Evolutionary conservation across 768 basidiomycete species (phyloP), one percentile per base, ranked within the genome.

Genomic region (Macrolepiota dolichaula): DNA sequence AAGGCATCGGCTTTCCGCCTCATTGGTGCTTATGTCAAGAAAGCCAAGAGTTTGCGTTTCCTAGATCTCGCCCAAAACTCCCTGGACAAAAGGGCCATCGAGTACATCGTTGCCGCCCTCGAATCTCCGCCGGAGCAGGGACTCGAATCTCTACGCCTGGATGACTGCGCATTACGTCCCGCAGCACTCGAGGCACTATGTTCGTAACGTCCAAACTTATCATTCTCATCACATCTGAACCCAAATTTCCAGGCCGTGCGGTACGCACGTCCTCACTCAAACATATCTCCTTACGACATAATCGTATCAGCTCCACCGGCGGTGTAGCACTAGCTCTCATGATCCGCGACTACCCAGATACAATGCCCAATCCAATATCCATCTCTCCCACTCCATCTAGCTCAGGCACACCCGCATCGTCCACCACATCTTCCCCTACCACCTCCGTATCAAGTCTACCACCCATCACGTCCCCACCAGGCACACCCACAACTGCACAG

Each of bases 291-390:
- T 75, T 99, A 24, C 85, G 96, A 15, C 84, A 92, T 50, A 98
- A 99, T 73, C 85, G 85, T 46, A 97, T 98, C 67, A 85, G 81
- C 36, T 82, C 87, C 0, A 83, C 90, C 0, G 94, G 95, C 36
- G 94, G 91, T 7, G 94, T 98, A 4, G 91, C 94, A 0, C 80
- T 98, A 12, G 95, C 96, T 0, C 81, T 97, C 55, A 96, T 99
- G 93, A 95, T 98, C 64, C 85, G 92, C 55, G 96, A 99, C 72
- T 98, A 98, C 69, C 92, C 94, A 3, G 94, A 97, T 65, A 80
- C 88, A 46, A 82, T 87, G 7, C 77, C 81, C 29, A 69, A 68
- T 19, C 38, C 27, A 19, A 44, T 49, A 7, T 68, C 74, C 6
- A 54, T 73, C 32, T 71, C 78, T 1, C 69, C 78, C 1, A 63